phyloP scores from a whole-genome alignment of 1,284 basidiomycete species.

The Takashimella koratensis region DNA sequence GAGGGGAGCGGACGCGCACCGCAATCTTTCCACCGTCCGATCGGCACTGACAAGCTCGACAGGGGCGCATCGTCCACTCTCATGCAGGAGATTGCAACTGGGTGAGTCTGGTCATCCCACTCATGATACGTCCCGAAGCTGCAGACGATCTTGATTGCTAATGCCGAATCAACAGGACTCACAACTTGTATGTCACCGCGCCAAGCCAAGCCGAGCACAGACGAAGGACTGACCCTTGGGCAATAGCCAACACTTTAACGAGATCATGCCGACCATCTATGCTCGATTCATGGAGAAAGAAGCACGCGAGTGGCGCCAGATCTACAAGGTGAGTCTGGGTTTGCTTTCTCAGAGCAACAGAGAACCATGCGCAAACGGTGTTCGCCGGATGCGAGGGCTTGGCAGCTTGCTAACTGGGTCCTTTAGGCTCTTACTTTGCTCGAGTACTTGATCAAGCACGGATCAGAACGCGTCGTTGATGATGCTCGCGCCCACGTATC shows the following conservation, averaged over 20 bases:
- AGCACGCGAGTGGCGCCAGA: constrained; percentile 96
- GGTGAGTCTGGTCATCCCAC: constrained; percentile 56
- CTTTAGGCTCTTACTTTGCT: constrained; percentile 83
- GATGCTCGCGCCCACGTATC: constrained; percentile 92
- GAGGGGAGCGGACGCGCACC: no score
- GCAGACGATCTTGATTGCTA: neutral
- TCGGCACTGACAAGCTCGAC: constrained; percentile 4
- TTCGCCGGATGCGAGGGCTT: no score
- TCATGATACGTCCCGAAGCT: neutral
- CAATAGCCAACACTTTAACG: constrained; percentile 91
- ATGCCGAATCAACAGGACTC: constrained; percentile 21
- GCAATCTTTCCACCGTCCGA: no score
- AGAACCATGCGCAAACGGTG: no score
- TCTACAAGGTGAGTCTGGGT: constrained; percentile 74
- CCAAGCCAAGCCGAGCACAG: neutral
- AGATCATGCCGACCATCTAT: constrained; percentile 99
- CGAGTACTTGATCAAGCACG: constrained; percentile 95
- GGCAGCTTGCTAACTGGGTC: no score
- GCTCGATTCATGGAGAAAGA: constrained; percentile 96
- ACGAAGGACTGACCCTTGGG: neutral
- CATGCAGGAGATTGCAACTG: constrained; percentile 98
- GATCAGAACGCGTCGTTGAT: constrained; percentile 97
- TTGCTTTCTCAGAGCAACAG: no score
- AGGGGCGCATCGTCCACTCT: constrained; percentile 97
- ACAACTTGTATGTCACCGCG: constrained; percentile 39